Base-by-base conservation (phyloP, 2,329 filamentous ascomycete genomes). In the Penicillium frequentans region DNA sequence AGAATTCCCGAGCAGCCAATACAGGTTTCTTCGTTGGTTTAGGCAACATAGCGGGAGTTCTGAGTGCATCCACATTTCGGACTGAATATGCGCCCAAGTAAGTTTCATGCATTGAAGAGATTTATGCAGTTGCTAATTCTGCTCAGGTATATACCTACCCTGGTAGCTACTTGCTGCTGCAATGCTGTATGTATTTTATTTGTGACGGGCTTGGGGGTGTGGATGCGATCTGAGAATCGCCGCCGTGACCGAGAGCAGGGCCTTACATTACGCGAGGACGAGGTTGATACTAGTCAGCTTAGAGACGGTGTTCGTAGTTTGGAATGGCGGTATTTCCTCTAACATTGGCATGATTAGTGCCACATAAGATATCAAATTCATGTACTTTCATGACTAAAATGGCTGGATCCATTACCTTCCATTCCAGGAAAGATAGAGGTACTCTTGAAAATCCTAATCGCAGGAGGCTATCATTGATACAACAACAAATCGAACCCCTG, bases 1-100 rank as follows among this genome's bases (percentile, higher is more conserved):
- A 84, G 67, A 82, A 77, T 44, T 74, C 72, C 0, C 74, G 81
- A 0, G 80, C 80, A 5, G 79, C 79, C 0, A 80, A 77, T 10
- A 82, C 79, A 1, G 80, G 77, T 0, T 66, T 82, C 14, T 69
- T 80, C 1, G 79, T 81, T 6, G 80, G 78, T 0, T 64, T 83
- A 8, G 79, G 79, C 0, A 83, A 83, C 56, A 57, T 83, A 3
- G 79, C 75, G 0, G 80, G 81, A 0, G 77, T 83, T 14, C 54
- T 82, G n/a, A 70, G 67, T 47, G 64, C 66, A 2, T 77, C 73
- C 1, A 82, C 78, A 0, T 83, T 82, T 54, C 71, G 79, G 8
- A 74, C 73, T 0, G 73, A 78, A 50, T 82, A 81, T 60, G 79
- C 80, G 1, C 81, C 81, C 0, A 75, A 75, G 52, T 70, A 46